phyloP scores from a whole-genome alignment of 352 stramenopile genomes.

The Pythium dissimile region DNA sequence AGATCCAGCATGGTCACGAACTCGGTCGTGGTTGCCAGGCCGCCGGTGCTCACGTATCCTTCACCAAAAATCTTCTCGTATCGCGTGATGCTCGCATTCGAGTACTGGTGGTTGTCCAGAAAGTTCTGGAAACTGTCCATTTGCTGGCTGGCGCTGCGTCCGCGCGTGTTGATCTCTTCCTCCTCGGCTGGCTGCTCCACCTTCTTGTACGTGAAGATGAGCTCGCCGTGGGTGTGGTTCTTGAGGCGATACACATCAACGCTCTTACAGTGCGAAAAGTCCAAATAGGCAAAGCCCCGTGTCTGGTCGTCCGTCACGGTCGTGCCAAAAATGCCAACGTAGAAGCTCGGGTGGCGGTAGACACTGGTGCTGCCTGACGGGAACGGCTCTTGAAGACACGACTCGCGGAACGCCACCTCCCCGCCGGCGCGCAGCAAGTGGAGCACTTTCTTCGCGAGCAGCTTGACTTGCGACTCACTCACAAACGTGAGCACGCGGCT shows the following conservation, averaged over 20 bases:
- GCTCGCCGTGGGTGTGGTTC: conserved; percentile 37
- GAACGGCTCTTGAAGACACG: conserved; percentile 34
- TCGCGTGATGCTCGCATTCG: conserved; percentile 27
- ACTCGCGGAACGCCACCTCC: conserved; percentile 33
- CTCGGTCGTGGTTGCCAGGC: conserved; percentile 33
- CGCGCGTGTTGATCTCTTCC: conserved; percentile 25
- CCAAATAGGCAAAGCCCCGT: conserved; percentile 20
- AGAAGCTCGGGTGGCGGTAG: conserved; percentile 42
- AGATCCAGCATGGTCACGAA: conserved; percentile 31
- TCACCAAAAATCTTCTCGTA: conserved; percentile 45
- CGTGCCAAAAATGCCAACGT: conserved; percentile 32
- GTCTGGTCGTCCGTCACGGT: conserved; percentile 23
- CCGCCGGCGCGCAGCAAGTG: conserved; percentile 27
- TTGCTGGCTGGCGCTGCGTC: conserved; percentile 23
- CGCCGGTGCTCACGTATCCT: conserved; percentile 35
- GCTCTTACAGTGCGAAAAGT: conserved; percentile 27
- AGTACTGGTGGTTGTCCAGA: conserved; percentile 39
- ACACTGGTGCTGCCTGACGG: conserved; percentile 17
- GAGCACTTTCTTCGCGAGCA: conserved; percentile 26
- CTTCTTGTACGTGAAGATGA: conserved; percentile 35
- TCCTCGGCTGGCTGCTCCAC: conserved; percentile 26
- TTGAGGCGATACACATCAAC: conserved; percentile 32
- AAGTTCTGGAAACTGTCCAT: conserved; percentile 39
- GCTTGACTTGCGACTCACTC: conserved; percentile 23
- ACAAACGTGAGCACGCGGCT: conserved; percentile 38